Evolutionary conservation across 768 basidiomycete genomes (phyloP), one percentile per base, ranked within the genome.

Genomic region (Paxillus involutus): DNA sequence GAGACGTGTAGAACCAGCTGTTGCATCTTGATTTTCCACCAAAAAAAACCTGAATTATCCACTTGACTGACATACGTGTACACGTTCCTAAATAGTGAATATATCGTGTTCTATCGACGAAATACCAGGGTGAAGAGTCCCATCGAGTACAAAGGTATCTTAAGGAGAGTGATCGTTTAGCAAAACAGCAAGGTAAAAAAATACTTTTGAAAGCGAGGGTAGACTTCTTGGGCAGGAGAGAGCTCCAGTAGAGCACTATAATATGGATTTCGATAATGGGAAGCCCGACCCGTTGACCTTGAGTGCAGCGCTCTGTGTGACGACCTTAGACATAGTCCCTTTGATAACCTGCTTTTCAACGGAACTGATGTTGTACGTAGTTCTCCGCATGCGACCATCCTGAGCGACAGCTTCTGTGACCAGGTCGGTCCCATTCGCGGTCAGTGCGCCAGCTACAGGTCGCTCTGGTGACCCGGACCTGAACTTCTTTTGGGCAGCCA

Each of bases 321-420:
- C 74, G 32, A 81, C 78, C 61, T 82, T 81, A 16, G 75, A 73
- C 77, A 83, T 79, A 17, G 82, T 79, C 37, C 79, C 77, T 61
- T 79, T 82, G 64, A 82, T 72, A 58, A 78, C 70, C 32, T 75
- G 72, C 61, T 78, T 80, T 48, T 85, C 81, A 24, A 78, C 73
- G 0, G 73, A 60, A 53, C 46, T 69, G n/a, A 72, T 64, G 24
- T 66, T 67, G 36, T 71, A 67, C 5, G 69, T 74, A 2, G 73
- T 71, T 50, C 76, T 73, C 14, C 77, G 76, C 57, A 74, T 57
- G 14, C 80, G 75, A 13, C 67, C 61, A 17, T 80, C 71, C 32
- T 75, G 72, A 26, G 67, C 73, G 13, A 70, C 68, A 35, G 72
- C 65, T 36, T 71, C 64, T 24, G 69, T 65, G 33, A 72, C 71